Percentiles rank a stretch among this genome's conserved stretches.
Evolutionary conservation across 176 grass and related monocot species (phyloP).

Genomic region (Triticum aestivum): DNA sequence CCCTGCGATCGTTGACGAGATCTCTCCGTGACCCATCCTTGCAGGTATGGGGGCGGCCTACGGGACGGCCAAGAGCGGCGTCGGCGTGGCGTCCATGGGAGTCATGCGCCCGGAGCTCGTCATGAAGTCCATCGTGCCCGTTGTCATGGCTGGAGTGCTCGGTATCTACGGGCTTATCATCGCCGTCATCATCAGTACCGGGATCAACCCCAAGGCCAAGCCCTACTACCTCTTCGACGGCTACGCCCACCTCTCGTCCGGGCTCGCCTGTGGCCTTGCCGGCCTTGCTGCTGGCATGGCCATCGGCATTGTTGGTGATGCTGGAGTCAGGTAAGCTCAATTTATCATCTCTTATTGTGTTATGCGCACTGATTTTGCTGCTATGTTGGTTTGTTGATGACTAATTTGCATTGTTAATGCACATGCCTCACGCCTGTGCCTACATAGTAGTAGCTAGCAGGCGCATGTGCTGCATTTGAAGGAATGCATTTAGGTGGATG

Average conservation of each 20-base stretch:
- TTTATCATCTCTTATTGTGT: neutral
- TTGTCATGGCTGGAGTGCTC: constrained; percentile 74
- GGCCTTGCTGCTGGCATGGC: constrained; percentile 67
- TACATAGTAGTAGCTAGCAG: neutral
- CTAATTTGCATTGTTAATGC: neutral
- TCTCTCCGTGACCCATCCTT: neutral
- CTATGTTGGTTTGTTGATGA: neutral
- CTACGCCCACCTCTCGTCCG: constrained; percentile 61
- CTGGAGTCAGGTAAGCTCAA: constrained; percentile 52
- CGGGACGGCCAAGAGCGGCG: constrained; percentile 68
- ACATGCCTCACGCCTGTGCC: no score
- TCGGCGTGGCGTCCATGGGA: constrained; percentile 68
- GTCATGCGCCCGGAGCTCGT: constrained; percentile 75
- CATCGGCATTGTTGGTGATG: constrained; percentile 69
- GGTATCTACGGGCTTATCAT: constrained; percentile 77
- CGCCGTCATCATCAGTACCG: constrained; percentile 70
- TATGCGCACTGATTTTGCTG: neutral
- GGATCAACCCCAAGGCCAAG: constrained; percentile 82
- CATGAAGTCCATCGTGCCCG: constrained; percentile 78
- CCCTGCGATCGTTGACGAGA: no score
- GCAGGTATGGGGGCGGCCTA: constrained; percentile 75
- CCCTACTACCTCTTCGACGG: constrained; percentile 70
- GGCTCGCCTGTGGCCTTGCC: constrained; percentile 63
- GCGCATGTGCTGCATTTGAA: neutral
- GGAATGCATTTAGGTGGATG: neutral